phyloP scores from a whole-genome alignment of 148 eudicot species.

The Polygonum aviculare region DNA sequence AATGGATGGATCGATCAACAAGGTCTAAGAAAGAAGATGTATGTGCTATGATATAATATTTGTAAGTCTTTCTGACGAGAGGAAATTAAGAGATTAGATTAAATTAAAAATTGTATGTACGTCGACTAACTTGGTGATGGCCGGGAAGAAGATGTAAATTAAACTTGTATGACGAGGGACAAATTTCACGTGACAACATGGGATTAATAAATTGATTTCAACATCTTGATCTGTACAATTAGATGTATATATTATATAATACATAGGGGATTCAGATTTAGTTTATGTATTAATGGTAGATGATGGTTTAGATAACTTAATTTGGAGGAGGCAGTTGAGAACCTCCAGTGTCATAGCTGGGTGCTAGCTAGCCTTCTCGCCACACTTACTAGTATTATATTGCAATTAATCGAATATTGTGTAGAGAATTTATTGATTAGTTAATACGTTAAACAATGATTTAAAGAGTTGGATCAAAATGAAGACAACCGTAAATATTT shows the following conservation, averaged over 20 bases:
- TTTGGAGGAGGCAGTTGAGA: not conserved
- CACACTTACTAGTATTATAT: not conserved
- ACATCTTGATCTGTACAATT: not conserved
- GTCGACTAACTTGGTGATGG: not conserved
- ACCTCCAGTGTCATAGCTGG: not conserved
- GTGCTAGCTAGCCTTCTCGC: not conserved
- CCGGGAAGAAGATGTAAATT: not conserved
- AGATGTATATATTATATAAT: not conserved
- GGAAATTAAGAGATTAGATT: not conserved
- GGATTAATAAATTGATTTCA: not conserved
- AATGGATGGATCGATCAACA: not conserved
- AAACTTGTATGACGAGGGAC: not conserved
- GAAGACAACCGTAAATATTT: too few relatives aligned
- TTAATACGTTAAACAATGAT: too few relatives aligned
- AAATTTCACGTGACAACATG: slow-evolving; percentile 6
- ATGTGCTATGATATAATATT: not conserved
- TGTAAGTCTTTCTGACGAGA: not conserved
- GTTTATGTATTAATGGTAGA: not conserved
- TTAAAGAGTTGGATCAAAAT: too few relatives aligned
- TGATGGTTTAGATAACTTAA: not conserved
- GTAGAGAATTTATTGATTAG: too few relatives aligned
- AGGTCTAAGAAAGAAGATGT: not conserved
- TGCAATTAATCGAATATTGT: not conserved
- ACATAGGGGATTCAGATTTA: not conserved
- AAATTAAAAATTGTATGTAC: not conserved